Percentiles rank a stretch among this genome's conserved stretches.
These are phyloP conservation scores for Austroboletus novae-zelandiae DNA, from an alignment of 1,284 basidiomycete genomes.

Conservation along the genomic window DNA sequence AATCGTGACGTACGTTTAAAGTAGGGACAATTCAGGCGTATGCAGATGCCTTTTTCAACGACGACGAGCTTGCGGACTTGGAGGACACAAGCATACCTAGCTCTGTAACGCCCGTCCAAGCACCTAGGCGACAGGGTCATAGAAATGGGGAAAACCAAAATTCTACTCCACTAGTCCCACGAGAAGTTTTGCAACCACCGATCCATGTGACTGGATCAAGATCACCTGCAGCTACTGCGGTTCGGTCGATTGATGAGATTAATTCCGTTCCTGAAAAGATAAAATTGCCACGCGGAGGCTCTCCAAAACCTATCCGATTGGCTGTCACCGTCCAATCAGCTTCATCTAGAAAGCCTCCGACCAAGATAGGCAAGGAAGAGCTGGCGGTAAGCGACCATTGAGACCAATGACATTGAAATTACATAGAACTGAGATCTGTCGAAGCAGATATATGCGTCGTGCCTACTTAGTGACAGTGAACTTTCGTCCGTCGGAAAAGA, in stretches of 20 bases:
- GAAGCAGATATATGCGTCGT: conserved; percentile 26
- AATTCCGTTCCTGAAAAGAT: neutral
- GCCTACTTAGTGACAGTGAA: conserved; percentile 22
- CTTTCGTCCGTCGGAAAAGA: conserved; percentile 17
- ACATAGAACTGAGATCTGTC: conserved; percentile 1
- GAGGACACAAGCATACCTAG: neutral
- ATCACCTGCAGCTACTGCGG: neutral
- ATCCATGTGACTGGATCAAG: neutral
- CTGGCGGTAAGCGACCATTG: conserved; percentile 19
- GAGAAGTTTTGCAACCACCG: neutral
- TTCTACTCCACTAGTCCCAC: neutral
- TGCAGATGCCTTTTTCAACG: conserved; percentile 14
- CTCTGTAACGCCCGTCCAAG: neutral
- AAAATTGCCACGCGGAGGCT: neutral
- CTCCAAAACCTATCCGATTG: neutral
- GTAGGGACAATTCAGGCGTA: conserved; percentile 19
- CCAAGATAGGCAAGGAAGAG: conserved; percentile 15
- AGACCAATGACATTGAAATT: neutral
- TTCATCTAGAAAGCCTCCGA: neutral
- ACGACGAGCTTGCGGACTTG: conserved; percentile 9
- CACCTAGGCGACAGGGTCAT: neutral
- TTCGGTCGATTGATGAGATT: neutral
- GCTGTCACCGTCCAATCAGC: neutral
- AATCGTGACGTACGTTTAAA: conserved; percentile 6
- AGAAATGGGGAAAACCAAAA: neutral